phyloP scores from a whole-genome alignment of 768 basidiomycete species.

The Tremella yokohamensis region DNA sequence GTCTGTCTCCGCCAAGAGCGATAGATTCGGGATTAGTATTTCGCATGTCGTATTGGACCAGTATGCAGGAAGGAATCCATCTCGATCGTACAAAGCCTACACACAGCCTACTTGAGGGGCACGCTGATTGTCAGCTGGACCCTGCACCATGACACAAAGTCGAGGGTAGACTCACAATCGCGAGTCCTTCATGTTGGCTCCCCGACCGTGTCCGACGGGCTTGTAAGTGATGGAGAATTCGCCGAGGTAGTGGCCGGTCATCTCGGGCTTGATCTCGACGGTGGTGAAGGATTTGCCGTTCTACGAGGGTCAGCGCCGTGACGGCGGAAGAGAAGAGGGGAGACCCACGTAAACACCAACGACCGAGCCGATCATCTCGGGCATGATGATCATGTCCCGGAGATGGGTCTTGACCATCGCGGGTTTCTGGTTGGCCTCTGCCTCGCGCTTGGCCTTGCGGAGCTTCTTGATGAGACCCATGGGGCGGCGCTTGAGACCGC shows the following conservation, averaged over 20 bases:
- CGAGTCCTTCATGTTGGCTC: conserved; percentile 74
- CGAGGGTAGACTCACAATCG: conserved; percentile 61
- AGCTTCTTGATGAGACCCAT: conserved; percentile 99
- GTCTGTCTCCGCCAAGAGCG: too few species aligned
- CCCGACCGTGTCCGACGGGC: conserved; percentile 99
- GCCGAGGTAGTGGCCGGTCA: conserved; percentile 98
- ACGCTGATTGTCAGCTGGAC: conserved; percentile 54
- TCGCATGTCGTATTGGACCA: too few species aligned
- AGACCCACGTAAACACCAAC: conserved; percentile 78
- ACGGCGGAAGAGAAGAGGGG: background rate
- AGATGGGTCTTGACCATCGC: conserved; percentile 98
- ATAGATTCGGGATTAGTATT: too few species aligned
- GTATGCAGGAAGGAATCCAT: too few species aligned
- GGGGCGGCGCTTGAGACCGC: conserved; percentile 96
- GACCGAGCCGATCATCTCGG: conserved; percentile 99
- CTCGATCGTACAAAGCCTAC: background rate
- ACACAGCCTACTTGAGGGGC: conserved; percentile 78
- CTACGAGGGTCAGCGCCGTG: conserved; percentile 19
- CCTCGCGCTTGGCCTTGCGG: conserved; percentile 99
- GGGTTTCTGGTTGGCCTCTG: conserved; percentile 98
- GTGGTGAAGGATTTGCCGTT: conserved; percentile 56
- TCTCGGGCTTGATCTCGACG: conserved; percentile 99
- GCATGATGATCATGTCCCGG: conserved; percentile 99
- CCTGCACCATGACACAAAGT: conserved; percentile 44
- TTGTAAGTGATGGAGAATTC: conserved; percentile 87